Percentiles rank a stretch among this genome's conserved stretches.
Conservation (phyloP, 495 filamentous ascomycete species). For the Penicillium lagena region DNA sequence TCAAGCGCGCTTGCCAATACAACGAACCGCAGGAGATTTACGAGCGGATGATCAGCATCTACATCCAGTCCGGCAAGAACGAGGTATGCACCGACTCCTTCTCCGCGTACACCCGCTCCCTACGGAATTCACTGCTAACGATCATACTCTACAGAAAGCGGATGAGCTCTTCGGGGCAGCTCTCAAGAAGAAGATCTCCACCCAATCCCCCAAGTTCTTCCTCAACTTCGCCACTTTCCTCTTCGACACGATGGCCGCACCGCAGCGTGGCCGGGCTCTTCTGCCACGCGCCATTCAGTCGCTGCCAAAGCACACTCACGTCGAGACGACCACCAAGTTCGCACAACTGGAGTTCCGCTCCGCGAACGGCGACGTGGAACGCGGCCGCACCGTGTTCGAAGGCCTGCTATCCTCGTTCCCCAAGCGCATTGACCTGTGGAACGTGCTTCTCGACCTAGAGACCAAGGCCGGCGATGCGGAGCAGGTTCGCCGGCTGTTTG, state of each 20-base stretch:
- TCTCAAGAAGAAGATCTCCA: constrained; percentile 78
- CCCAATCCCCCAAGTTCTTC: constrained; percentile 68
- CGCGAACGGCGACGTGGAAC: constrained; percentile 76
- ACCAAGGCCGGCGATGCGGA: constrained; percentile 58
- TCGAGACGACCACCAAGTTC: constrained; percentile 77
- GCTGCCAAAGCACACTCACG: constrained; percentile 63
- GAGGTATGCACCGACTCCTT: constrained; percentile 33
- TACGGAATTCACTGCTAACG: constrained; percentile 21
- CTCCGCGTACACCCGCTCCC: not conserved
- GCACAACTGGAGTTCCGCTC: constrained; percentile 86
- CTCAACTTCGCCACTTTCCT: constrained; percentile 94
- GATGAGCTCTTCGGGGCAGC: constrained; percentile 81
- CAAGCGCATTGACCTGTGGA: constrained; percentile 88
- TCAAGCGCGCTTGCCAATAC: constrained; percentile 89
- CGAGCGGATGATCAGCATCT: constrained; percentile 85
- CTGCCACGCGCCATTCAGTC: constrained; percentile 84
- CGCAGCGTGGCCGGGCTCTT: constrained; percentile 68
- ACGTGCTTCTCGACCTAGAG: constrained; percentile 82
- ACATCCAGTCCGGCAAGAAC: constrained; percentile 82
- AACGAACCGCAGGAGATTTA: constrained; percentile 89
- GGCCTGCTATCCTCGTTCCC: constrained; percentile 76
- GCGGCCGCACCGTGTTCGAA: constrained; percentile 91
- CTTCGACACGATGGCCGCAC: constrained; percentile 58
- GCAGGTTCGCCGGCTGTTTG: constrained; percentile 67
- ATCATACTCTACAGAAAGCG: constrained; percentile 57